Conservation (phyloP, 164 flowering plant species). For the Dillenia turbinata region DNA sequence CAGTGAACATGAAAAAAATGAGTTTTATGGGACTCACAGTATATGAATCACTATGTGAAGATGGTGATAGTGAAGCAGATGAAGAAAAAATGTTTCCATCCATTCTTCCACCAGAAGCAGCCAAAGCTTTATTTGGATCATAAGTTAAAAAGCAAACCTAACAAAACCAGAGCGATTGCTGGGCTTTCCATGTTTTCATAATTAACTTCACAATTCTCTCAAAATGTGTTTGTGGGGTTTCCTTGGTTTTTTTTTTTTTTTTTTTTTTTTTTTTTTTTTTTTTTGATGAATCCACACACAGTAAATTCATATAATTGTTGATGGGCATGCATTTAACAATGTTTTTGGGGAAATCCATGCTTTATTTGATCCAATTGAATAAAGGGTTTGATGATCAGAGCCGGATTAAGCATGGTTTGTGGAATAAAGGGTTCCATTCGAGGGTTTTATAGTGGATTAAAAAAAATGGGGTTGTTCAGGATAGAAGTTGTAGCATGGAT, state of each 20-base stretch:
- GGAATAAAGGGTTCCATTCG: conserved; percentile 26
- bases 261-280: no score
- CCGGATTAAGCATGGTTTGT: not conserved
- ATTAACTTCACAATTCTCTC: conserved; percentile 24
- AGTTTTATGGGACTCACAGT: conserved; percentile 23
- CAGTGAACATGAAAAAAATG: conserved; percentile 59
- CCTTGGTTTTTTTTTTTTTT: not conserved
- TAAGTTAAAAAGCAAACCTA: conserved; percentile 49
- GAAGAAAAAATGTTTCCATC: conserved; percentile 80
- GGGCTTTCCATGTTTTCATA: conserved; percentile 38
- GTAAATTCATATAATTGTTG: no score
- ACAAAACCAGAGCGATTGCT: conserved; percentile 46
- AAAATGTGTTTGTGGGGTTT: conserved; percentile 9
- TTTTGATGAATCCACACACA: no score
- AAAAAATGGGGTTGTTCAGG: conserved; percentile 15
- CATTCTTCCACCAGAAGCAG: conserved; percentile 90
- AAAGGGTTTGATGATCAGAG: not conserved
- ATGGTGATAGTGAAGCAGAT: conserved; percentile 32
- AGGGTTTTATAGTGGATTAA: conserved; percentile 7
- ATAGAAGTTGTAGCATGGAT: conserved; percentile 25
- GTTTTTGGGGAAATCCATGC: not conserved
- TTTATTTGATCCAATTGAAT: not conserved
- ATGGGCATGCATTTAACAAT: not conserved
- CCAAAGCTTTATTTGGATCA: conserved; percentile 65
- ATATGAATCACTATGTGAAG: conserved; percentile 50